Evolutionary conservation across 768 basidiomycete species (phyloP).

Genomic region (Boletales sp.): DNA sequence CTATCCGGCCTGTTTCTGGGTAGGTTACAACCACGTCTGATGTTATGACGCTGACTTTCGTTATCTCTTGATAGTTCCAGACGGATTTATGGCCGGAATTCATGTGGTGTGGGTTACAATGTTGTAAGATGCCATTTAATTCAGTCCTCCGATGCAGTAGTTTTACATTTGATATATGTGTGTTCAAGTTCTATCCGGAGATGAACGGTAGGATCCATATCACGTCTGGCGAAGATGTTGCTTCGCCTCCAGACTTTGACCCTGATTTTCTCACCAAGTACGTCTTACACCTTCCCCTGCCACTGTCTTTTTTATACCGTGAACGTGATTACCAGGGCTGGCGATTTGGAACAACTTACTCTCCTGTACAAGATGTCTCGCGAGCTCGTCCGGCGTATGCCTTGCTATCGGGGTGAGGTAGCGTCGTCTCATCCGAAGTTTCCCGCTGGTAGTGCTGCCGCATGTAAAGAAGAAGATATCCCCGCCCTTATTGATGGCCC

Average conservation of each 20-base stretch:
- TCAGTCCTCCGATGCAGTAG: not conserved
- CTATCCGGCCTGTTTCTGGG: constrained; percentile 40
- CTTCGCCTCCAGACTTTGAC: constrained; percentile 41
- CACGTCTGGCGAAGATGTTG: constrained; percentile 36
- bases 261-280: constrained; percentile 44
- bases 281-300: constrained; percentile 2
- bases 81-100: constrained; percentile 21
- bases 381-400: constrained; percentile 53
- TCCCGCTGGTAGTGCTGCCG: constrained; percentile 23
- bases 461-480: constrained; percentile 9
- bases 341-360: constrained; percentile 44
- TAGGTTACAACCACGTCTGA: constrained; percentile 17
- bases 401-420: constrained; percentile 15
- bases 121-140: constrained; percentile 21
- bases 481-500: constrained; percentile 25
- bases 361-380: constrained; percentile 53
- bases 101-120: constrained; percentile 28
- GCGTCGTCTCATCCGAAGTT: constrained; percentile 22
- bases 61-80: constrained; percentile 19
- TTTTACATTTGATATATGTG: not conserved
- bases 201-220: constrained; percentile 48
- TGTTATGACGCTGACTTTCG: not conserved
- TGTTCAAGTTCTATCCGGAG: constrained; percentile 38
- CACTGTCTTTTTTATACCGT: no score
- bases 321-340: not conserved